These are phyloP conservation scores for Oidiodendron maius DNA, from an alignment of 495 filamentous ascomycete species.

Conservation along the genomic window DNA sequence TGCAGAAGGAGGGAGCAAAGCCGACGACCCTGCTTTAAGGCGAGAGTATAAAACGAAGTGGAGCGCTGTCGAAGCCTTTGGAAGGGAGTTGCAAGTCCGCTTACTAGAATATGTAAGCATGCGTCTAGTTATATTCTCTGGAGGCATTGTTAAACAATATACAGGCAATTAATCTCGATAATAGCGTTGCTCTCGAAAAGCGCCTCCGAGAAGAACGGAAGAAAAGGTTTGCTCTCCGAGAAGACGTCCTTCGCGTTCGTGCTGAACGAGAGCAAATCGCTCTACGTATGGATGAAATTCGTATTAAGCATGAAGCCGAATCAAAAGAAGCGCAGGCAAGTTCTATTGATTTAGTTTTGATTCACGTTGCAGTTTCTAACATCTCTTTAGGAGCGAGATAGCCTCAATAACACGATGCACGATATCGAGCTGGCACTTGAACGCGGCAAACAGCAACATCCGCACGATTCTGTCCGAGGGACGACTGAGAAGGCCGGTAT, in stretches of 20 bases:
- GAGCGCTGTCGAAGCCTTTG: constrained; percentile 62
- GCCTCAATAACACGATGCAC: constrained; percentile 45
- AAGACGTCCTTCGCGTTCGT: constrained; percentile 56
- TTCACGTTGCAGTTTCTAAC: background rate
- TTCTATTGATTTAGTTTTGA: background rate
- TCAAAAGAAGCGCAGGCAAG: constrained; percentile 39
- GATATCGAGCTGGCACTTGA: constrained; percentile 47
- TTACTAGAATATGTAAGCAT: constrained; percentile 52
- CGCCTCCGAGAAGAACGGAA: constrained; percentile 58
- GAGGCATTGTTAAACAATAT: background rate
- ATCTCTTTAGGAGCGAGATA: constrained; percentile 33
- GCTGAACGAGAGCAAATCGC: constrained; percentile 61
- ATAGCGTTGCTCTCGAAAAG: constrained; percentile 54
- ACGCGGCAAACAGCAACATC: constrained; percentile 2
- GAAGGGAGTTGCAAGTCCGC: constrained; percentile 57
- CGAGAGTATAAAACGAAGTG: constrained; percentile 55
- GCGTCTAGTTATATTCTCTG: constrained; percentile 18
- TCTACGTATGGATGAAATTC: constrained; percentile 62
- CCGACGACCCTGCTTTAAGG: constrained; percentile 32
- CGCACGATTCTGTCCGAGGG: background rate
- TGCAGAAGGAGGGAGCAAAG: constrained; percentile 29
- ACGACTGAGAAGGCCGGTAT: constrained; percentile 31
- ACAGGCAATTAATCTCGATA: constrained; percentile 56
- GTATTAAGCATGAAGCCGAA: constrained; percentile 50
- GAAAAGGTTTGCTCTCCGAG: constrained; percentile 57